These are phyloP conservation scores for Leccinellum rugosiceps DNA, from an alignment of 768 basidiomycete genomes.

Conservation along the genomic window DNA sequence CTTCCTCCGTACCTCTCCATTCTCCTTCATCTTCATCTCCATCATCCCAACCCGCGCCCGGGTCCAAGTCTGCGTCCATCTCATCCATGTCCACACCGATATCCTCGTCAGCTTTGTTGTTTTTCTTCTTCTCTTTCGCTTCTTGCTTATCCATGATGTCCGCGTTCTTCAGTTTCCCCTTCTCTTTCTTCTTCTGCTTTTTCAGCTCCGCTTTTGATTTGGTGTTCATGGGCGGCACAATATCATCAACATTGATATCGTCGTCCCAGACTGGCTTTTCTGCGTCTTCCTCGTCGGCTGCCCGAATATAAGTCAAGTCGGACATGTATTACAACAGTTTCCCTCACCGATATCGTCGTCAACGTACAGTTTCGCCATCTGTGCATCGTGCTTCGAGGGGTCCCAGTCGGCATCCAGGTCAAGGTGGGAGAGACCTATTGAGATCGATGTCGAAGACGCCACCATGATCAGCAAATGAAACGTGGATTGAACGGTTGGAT, in stretches of 20 bases:
- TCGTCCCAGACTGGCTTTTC: conserved; percentile 91
- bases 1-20: conserved; percentile 88
- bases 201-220: conserved; percentile 24
- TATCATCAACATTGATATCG: conserved; percentile 79
- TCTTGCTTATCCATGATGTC: too few species aligned
- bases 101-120: conserved; percentile 37
- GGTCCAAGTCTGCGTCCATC: conserved; percentile 59
- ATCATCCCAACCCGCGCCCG: conserved; percentile 33
- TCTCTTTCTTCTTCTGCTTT: conserved; percentile 42
- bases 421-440: conserved; percentile 57
- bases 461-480: neutral
- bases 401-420: conserved; percentile 96
- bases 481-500: neutral
- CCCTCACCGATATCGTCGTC: conserved; percentile 37
- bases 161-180: too few species aligned
- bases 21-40: conserved; percentile 51
- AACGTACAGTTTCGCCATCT: conserved; percentile 76
- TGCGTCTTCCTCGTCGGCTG: conserved; percentile 35
- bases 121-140: conserved; percentile 47
- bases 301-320: neutral
- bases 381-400: conserved; percentile 74
- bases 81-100: conserved; percentile 46
- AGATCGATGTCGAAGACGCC: neutral
- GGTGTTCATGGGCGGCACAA: conserved; percentile 38
- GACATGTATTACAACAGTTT: neutral